Evolutionary conservation across 768 basidiomycete genomes (phyloP), one percentile per base, ranked within the genome.

Genomic region (Royoungia palumana): DNA sequence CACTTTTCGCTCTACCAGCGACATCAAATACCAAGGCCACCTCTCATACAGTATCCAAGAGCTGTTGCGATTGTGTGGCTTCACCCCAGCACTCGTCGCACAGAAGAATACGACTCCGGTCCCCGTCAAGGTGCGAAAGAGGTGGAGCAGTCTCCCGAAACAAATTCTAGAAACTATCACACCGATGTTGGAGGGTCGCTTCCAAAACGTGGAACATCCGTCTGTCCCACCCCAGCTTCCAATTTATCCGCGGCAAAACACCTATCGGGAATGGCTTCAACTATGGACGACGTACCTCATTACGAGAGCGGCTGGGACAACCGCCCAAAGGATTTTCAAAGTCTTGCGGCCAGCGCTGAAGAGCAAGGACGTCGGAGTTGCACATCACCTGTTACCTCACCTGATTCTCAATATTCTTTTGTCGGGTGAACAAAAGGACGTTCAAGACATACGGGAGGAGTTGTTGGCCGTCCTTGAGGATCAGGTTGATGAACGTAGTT

Each of bases 181-280:
- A 0, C 93, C 95, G 0, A 73, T 98, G 17, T 78, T 97, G 12
- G 87, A 83, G 51, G 76, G 78, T 35, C 77, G 80, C 32, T 90
- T 82, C 62, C 75, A 76, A 5, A 69, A 85, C 14, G 72, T 74
- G 14, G 73, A 76, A 22, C 72, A 72, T 8, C 59, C 66, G 2
- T 60, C 67, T 2, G 71, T 70, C 11, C 56, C 71, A 3, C 63
- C 74, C 17, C 66, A 73, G 42, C 80, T 85, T 54, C 94, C 95
- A 3, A 83, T 98, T 47, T 99, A 97, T 68, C 76, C 80, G 1
- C 69, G 70, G 5, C 77, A 83, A 48, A 60, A 50, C n/a, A 95
- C 92, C 0, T 99, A 97, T 68, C 83, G 94, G 35, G 94, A 98
- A 66, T 99, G 96, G 96, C 79, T 98, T 28, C 93, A 95, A 55